Base-by-base conservation (phyloP, 306 rosid genomes). In the Quercus bicolor region DNA sequence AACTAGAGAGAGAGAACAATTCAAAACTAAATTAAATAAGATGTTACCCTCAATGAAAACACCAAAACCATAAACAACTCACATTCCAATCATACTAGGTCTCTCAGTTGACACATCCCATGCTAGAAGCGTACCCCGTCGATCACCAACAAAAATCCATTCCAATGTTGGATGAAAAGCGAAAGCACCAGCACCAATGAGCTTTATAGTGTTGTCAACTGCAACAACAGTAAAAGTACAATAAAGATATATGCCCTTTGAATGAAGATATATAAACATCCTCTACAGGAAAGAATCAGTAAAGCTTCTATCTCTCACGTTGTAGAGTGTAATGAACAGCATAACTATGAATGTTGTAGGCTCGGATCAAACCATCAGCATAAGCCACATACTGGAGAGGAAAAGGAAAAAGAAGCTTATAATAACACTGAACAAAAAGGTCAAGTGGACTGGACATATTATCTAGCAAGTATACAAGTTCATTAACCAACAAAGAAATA, bases 141-240 rank as follows among this genome's bases (percentile, higher is more conserved):
- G 91, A 84, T 96, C 99, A 71, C 99, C 99, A 80, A 96, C 90
- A 93, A 96, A 96, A 75, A 96, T 88, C 99, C 99, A 96, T 81
- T 96, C 99, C 73, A 93, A 86, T 56, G 97, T 93, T 79, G 99
- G 98, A 87, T 96, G 99, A 89, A 96, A 96, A 75, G 98, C 97
- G 83, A 96, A 91, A 40, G 98, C 97, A 82, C 98, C 90, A 73
- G 98, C 96, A 60, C 99, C 99, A 72, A 85, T 89, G 73, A 96
- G 99, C 91, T 90, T 96, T 81, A 93, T 93, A 72, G 98, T 87
- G 80, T 85, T 88, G 78, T 96, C 98, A 86, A 93, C 99, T 96
- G 87, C 56, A 79, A 80, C 20, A 75, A 62, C 56, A 81, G 84
- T 77, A 75, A 54, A 56, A 81, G 61, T 61, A 80, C 31, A 70